A percentile compares a stretch with the other conserved stretches of the same genome.
These are phyloP conservation scores for Oryza punctata DNA, from an alignment of 176 grass and related monocot genomes.

Conservation along the genomic window DNA sequence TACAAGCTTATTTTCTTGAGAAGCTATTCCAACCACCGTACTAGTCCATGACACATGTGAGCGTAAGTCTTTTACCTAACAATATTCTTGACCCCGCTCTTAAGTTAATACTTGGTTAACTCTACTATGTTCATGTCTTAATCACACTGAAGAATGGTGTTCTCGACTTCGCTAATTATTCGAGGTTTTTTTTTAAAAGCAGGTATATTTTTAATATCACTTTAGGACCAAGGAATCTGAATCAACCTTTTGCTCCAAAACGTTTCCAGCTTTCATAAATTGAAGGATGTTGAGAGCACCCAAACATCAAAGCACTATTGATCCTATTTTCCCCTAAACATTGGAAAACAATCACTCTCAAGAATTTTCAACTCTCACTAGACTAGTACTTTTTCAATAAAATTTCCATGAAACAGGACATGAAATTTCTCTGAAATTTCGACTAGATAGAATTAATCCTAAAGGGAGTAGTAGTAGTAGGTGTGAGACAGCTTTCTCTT, in stretches of 20 bases:
- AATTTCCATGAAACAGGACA: neutral
- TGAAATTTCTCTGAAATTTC: neutral
- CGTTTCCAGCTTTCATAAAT: neutral
- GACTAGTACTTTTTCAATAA: neutral
- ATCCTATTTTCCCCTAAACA: neutral
- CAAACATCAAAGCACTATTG: neutral
- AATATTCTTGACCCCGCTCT: neutral
- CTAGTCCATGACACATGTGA: neutral
- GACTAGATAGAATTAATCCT: neutral
- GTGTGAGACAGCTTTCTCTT: neutral
- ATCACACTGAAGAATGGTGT: neutral
- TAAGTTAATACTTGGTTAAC: neutral
- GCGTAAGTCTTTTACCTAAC: neutral
- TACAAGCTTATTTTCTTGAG: neutral
- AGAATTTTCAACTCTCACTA: neutral
- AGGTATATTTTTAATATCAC: neutral
- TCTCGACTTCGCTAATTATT: neutral
- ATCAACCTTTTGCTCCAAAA: neutral
- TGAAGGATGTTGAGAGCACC: neutral
- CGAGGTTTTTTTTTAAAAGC: neutral
- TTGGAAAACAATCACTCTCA: neutral
- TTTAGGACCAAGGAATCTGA: neutral
- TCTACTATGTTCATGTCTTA: neutral
- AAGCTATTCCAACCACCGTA: neutral
- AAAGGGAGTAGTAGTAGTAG: neutral